These are phyloP conservation scores for Lactarius trivialis DNA, from an alignment of 768 basidiomycete genomes.

Conservation along the genomic window DNA sequence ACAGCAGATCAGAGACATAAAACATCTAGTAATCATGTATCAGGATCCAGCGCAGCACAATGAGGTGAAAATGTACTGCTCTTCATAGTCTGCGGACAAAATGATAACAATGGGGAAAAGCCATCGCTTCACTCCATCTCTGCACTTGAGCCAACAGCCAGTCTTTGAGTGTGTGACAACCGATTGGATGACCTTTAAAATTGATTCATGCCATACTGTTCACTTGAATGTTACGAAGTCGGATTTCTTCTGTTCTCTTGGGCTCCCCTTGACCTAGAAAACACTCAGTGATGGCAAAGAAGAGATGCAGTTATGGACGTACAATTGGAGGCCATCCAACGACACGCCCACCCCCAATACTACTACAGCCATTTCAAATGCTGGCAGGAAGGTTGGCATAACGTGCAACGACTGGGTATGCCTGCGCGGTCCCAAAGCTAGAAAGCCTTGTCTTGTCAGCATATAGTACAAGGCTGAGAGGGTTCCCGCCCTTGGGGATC, in stretches of 20 bases:
- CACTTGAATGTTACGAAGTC: constrained; percentile 22
- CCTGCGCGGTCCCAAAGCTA: constrained; percentile 19
- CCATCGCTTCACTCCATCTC: neutral
- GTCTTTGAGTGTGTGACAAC: constrained; percentile 11
- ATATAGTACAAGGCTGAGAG: constrained; percentile 18
- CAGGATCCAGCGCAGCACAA: too few relatives aligned
- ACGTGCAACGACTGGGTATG: constrained; percentile 22
- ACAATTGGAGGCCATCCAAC: constrained; percentile 29
- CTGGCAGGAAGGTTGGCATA: constrained; percentile 19
- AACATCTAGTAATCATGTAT: too few relatives aligned
- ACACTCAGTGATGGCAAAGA: too few relatives aligned
- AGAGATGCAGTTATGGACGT: neutral
- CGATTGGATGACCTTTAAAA: constrained; percentile 16
- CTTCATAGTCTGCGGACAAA: constrained; percentile 28
- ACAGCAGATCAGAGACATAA: too few relatives aligned
- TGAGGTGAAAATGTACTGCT: constrained; percentile 20
- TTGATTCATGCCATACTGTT: constrained; percentile 25
- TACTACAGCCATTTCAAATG: too few relatives aligned
- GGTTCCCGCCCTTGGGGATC: constrained; percentile 3
- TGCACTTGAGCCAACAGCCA: constrained; percentile 14
- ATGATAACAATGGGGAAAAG: constrained; percentile 26
- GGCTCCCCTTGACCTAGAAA: too few relatives aligned
- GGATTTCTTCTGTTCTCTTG: neutral
- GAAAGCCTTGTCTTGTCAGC: constrained; percentile 25
- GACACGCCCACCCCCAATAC: constrained; percentile 22